Conservation (phyloP, 108 stramenopile genomes). For the Cylindrotheca fusiformis region DNA sequence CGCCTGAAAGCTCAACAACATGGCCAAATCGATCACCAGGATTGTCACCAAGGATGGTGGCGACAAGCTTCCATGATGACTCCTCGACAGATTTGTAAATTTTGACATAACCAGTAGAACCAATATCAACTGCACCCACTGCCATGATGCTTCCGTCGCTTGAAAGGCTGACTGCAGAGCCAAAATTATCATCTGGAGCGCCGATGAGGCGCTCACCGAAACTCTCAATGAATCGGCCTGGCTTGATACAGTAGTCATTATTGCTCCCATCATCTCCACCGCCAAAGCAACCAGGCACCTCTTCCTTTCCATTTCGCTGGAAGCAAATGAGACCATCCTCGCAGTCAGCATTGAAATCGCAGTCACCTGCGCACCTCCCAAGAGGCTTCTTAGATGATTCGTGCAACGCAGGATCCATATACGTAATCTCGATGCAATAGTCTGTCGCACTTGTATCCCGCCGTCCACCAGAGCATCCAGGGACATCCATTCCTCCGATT, state of each 20-base stretch:
- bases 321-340: conserved; percentile 29
- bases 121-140: no score
- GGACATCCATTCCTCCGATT: no score
- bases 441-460: no score
- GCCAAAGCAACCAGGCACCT: no score
- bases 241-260: conserved; percentile 17
- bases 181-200: conserved; percentile 26
- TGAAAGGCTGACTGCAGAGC: conserved; percentile 14
- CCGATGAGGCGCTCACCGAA: background rate
- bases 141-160: no score
- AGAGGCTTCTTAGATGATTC: conserved; percentile 9
- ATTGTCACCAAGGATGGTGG: conserved; percentile 9
- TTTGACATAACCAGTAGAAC: no score
- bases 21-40: conserved; percentile 25
- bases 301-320: conserved; percentile 34
- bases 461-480: background rate
- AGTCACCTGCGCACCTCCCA: conserved; percentile 37
- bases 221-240: background rate
- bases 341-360: conserved; percentile 41
- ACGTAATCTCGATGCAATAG: conserved; percentile 2
- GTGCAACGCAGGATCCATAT: conserved; percentile 5
- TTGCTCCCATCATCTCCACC: conserved; percentile 26
- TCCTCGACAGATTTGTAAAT: no score
- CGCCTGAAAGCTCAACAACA: conserved; percentile 25
- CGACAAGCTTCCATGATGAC: no score